Evolutionary conservation across 148 eudicot species (phyloP), one percentile per base, ranked within the genome.

Genomic region (Rhododendron ferrugineum): DNA sequence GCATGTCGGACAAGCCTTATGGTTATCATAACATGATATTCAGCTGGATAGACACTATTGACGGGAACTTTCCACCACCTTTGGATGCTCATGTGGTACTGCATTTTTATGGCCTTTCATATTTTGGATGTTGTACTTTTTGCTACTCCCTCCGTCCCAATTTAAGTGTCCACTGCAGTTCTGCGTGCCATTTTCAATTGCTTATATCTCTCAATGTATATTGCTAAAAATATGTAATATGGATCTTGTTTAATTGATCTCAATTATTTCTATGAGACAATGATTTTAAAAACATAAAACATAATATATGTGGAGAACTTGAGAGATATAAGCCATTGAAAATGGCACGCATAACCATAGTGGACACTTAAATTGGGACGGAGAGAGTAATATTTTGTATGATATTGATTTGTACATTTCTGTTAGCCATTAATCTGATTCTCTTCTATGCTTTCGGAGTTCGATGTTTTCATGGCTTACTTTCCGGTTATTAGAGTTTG

Each of bases 31-130:
- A 97, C 88, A 56, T 97, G 88, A 92, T 97, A 46, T 97, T 94
- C 91, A 95, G 99, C 92, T 97, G 99, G 98, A 95, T 97, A 84
- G 98, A 97, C 93, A 97, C 99, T 62, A 80, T 93, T 84, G 82
- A 88, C 66, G 88, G 88, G 56, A 97, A 97, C 88, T 97, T 93
- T 93, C 99, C 99, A 40, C 92, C 96, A 7, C 98, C 99, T 13
- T 84, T 97, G 89, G 98, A 97, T 88, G 98, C 98, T 85, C 90
- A 95, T 83, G 88, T 94, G 96, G 99, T 97, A 94, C 73, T 84
- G 89, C 62, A 16, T 84, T 49, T 77, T 82, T 78, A 54, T 40
- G 13, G 40, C 66, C 47, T 28, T 70, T 15, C 66, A 49, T 82
- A 79, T 66, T 14, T 50, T 70, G 66, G 88, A 81, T 46, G 68